Evolutionary conservation across 2,329 filamentous ascomycete genomes (phyloP).

Genomic region (Penicillium capsulatum): DNA sequence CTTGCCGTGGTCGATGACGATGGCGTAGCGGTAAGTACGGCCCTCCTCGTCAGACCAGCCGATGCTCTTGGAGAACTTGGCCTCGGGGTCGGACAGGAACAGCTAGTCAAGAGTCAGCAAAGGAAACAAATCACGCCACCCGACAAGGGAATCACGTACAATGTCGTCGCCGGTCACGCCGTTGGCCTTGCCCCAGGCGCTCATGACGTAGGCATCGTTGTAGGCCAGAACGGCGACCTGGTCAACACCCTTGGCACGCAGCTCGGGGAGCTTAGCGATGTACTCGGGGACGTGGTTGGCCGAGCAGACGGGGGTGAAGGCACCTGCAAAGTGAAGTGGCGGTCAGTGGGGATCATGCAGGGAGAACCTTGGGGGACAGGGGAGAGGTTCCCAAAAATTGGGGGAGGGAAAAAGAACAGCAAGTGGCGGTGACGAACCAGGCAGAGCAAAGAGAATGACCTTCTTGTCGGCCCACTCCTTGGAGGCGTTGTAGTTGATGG

Average conservation of each 20-base stretch:
- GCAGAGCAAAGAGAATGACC: slow-evolving; percentile 65
- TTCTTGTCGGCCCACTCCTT: slow-evolving; percentile 70
- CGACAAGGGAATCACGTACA: slow-evolving; percentile 40
- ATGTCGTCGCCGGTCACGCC: slow-evolving; percentile 67
- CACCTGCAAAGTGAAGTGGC: slow-evolving; percentile 45
- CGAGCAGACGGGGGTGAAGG: slow-evolving; percentile 85
- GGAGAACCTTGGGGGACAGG: slow-evolving; percentile 1
- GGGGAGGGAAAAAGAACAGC: neutral
- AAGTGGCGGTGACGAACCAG: slow-evolving; percentile 45
- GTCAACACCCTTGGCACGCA: slow-evolving; percentile 79
- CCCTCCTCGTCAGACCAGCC: slow-evolving; percentile 70
- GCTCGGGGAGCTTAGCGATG: slow-evolving; percentile 64
- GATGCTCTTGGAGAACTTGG: slow-evolving; percentile 70
- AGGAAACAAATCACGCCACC: neutral
- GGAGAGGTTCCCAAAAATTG: slow-evolving; percentile 1
- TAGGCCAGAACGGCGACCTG: slow-evolving; percentile 73
- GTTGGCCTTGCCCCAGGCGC: slow-evolving; percentile 87
- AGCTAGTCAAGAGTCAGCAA: slow-evolving; percentile 44
- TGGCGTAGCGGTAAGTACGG: slow-evolving; percentile 72
- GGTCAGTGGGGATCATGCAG: slow-evolving; percentile 15
- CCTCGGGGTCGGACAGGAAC: slow-evolving; percentile 70
- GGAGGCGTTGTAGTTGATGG: slow-evolving; percentile 72
- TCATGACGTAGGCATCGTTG: slow-evolving; percentile 86
- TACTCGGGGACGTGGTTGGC: slow-evolving; percentile 76
- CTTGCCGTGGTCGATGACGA: slow-evolving; percentile 79